phyloP scores from a whole-genome alignment of 305 asterid species.

The Solanum aculeatissimum region DNA sequence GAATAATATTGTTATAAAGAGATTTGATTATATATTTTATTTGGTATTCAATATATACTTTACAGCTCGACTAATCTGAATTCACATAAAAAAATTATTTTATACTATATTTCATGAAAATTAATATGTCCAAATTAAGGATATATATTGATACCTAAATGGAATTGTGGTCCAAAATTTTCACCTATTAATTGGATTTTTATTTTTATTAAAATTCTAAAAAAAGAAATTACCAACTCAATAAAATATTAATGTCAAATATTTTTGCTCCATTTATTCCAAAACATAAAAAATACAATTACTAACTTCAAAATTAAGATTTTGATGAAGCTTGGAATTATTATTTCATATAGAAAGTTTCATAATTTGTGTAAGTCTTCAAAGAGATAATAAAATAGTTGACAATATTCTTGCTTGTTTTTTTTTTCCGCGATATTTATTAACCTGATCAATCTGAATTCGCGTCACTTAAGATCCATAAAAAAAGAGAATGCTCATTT shows the following conservation, averaged over 20 bases:
- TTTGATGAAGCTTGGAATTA: background rate
- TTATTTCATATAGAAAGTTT: background rate
- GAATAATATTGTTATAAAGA: background rate
- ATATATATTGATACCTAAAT: background rate
- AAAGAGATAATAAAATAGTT: background rate
- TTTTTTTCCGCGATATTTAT: accelerated
- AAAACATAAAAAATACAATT: background rate
- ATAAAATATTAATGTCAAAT: background rate
- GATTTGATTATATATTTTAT: background rate
- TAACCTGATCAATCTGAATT: background rate
- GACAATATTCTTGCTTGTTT: background rate
- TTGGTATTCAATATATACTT: background rate
- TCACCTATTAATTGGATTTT: background rate
- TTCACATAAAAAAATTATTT: accelerated
- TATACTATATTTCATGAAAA: background rate
- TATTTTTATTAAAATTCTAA: background rate
- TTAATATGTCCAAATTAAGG: background rate
- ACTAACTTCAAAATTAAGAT: background rate
- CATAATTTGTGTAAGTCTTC: background rate
- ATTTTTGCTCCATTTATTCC: background rate
- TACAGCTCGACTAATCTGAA: background rate
- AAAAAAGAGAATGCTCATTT: background rate
- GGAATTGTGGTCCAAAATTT: background rate
- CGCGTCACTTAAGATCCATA: accelerated
- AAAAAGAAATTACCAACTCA: background rate